Evolutionary conservation across 306 rosid species (phyloP), one percentile per base, ranked within the genome.

Genomic region (Cicer bijugum): DNA sequence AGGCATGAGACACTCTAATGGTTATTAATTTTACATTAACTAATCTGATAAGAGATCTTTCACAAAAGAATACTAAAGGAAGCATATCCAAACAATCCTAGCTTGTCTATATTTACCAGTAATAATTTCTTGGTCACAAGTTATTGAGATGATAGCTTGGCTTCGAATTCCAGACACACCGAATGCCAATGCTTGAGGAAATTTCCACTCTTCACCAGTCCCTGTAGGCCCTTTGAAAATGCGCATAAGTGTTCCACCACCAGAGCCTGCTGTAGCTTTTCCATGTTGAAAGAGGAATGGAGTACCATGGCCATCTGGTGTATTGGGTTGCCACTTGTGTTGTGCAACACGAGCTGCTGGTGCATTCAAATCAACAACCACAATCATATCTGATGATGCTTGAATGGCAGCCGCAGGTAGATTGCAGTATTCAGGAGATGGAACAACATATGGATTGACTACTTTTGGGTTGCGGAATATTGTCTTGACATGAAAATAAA

Each of bases 301-400:
- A 82, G 91, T 76, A 75, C 97, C 99, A 77, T 91, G 91, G 71
- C 99, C 99, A 77, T 94, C 96, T 61, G 99, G 97, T 43, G 99
- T 91, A 83, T 94, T 91, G 50, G 99, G 96, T 82, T 94, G 99
- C 96, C 99, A 94, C 83, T 85, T 91, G 85, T 94, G 97, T 80
- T 83, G 95, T 47, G 97, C 99, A 69, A 94, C 84, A 83, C 79
- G 88, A 71, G 96, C 96, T 45, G 99, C 93, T 66, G 99, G 99
- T 43, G 96, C 97, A 80, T 89, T 87, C 73, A 79, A 69, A 82
- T 81, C 97, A 77, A 90, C 97, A 74, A 91, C 84, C 60, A 90
- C 90, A 50, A 94, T 87, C 80, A 83, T 80, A 77, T 94, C 95
- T 75, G 97, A 75, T 57, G 96, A 89, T 42, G 97, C 97, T 19